Conservation (phyloP, 176 grass and related monocot species). For the Carex parvula region DNA sequence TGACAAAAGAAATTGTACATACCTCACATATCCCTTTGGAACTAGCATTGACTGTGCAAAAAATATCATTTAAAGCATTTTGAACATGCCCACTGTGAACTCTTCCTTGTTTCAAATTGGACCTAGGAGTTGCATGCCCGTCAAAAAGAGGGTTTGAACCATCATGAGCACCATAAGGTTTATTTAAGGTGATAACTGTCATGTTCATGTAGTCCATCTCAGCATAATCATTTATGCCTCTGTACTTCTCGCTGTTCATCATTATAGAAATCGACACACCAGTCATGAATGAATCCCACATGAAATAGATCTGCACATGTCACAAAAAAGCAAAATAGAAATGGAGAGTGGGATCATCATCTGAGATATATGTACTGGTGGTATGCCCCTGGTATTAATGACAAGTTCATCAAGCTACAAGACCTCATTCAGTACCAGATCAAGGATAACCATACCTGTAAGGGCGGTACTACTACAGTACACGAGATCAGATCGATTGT, state of each 20-base stretch:
- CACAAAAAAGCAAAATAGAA: neutral
- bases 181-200: conserved; percentile 62
- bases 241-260: conserved; percentile 28
- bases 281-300: conserved; percentile 73
- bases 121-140: conserved; percentile 40
- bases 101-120: conserved; percentile 35
- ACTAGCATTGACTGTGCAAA: conserved; percentile 40
- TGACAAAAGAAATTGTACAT: neutral
- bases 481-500: neutral
- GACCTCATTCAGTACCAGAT: neutral
- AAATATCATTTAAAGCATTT: conserved; percentile 41
- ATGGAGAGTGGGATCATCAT: neutral
- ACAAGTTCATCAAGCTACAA: neutral
- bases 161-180: conserved; percentile 47
- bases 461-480: neutral
- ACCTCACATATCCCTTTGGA: conserved; percentile 61
- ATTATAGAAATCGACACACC: conserved; percentile 59
- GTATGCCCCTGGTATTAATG: neutral
- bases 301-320: conserved; percentile 45
- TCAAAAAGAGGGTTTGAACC: conserved; percentile 72
- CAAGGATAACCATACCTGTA: neutral
- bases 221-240: conserved; percentile 52
- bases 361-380: neutral
- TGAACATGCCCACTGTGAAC: conserved; percentile 77
- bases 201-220: conserved; percentile 58